Conservation (phyloP, 2,329 filamentous ascomycete species). For the Paraphaeosphaeria sporulosa region DNA sequence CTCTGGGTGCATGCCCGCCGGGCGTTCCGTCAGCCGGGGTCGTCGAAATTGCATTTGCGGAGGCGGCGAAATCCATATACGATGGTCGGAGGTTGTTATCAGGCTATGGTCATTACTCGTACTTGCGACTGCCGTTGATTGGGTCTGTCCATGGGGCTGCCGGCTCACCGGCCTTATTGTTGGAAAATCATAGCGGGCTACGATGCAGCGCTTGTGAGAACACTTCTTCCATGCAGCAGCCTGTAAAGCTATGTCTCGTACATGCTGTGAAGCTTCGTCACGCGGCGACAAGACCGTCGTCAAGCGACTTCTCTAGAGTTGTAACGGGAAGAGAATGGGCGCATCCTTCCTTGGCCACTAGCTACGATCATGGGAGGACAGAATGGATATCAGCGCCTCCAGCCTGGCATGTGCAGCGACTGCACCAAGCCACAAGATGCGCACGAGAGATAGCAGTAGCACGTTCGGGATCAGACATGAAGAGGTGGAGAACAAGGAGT, state of each 20-base stretch:
- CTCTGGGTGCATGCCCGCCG: neutral
- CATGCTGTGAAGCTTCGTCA: neutral
- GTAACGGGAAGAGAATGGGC: neutral
- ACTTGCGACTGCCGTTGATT: neutral
- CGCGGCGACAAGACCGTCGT: too few species aligned
- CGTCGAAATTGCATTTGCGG: conserved; percentile 11
- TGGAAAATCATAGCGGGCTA: neutral
- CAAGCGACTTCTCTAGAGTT: neutral
- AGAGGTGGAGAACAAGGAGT: neutral
- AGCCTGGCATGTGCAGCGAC: neutral
- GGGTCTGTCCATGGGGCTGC: neutral
- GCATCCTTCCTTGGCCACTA: neutral
- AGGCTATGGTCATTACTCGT: neutral
- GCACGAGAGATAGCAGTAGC: neutral
- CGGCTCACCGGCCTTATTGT: neutral
- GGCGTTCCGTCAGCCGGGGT: conserved; percentile 7
- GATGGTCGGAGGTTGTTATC: neutral
- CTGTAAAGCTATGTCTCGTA: neutral
- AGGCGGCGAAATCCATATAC: conserved; percentile 7
- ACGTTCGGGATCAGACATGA: neutral
- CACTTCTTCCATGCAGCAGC: neutral
- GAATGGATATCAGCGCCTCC: neutral
- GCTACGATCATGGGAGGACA: neutral
- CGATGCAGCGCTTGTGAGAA: neutral
- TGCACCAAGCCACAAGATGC: neutral